phyloP scores from a whole-genome alignment of 768 basidiomycete species.

The Nidula microcarpa region DNA sequence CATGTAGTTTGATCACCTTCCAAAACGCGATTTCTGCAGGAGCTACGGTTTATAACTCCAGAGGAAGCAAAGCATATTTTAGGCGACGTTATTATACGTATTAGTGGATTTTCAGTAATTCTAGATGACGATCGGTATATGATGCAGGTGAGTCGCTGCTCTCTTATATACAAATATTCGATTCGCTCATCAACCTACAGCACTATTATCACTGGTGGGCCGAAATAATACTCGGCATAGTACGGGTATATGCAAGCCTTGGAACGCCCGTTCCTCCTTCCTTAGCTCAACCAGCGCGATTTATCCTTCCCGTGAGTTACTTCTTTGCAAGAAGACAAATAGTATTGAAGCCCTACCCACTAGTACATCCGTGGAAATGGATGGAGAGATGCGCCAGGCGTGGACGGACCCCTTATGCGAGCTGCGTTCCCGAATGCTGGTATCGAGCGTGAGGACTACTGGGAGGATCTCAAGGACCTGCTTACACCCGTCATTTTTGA shows the following conservation, averaged over 20 bases:
- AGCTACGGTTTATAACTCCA: constrained; percentile 20
- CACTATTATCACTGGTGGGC: constrained; percentile 24
- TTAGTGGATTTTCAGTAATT: constrained; percentile 15
- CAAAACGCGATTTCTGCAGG: constrained; percentile 5
- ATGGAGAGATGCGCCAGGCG: background rate
- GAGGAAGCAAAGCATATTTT: constrained; percentile 12
- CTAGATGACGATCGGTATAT: constrained; percentile 20
- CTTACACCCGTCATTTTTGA: background rate
- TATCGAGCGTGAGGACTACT: background rate
- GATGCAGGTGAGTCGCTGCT: constrained; percentile 13
- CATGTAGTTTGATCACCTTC: too few species aligned
- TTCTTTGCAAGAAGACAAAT: background rate
- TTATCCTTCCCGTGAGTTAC: constrained; percentile 15
- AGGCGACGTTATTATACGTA: constrained; percentile 12
- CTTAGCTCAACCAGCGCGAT: constrained; percentile 10
- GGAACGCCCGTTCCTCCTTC: background rate
- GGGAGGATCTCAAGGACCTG: background rate
- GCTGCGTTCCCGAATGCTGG: background rate
- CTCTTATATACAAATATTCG: background rate
- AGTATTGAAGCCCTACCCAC: background rate
- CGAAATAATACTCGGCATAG: constrained; percentile 18
- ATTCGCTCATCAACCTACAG: constrained; percentile 1
- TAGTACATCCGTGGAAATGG: background rate
- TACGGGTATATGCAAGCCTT: constrained; percentile 15
- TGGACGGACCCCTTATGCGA: background rate